Percentiles rank a stretch among this genome's conserved stretches.
Evolutionary conservation across 2,329 filamentous ascomycete species (phyloP).

Genomic region (Helicocarpus griseus): DNA sequence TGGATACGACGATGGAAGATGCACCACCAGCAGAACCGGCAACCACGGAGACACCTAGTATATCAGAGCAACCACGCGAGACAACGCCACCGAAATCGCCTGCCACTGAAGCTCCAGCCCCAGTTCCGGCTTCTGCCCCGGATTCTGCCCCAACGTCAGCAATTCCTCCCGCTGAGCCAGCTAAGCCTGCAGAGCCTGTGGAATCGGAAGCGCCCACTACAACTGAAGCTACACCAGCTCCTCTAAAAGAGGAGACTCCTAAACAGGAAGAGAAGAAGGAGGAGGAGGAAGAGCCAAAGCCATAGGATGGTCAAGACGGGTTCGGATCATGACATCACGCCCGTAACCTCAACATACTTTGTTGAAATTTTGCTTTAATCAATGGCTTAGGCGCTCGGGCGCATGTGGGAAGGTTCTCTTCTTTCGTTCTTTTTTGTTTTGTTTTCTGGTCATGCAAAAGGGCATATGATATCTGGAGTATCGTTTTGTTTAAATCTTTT

Average conservation of each 20-base stretch:
- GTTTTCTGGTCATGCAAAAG: not conserved
- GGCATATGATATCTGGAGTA: not conserved
- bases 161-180: constrained; percentile 7
- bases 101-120: constrained; percentile 7
- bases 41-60: constrained; percentile 14
- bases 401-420: not conserved
- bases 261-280: constrained; percentile 19
- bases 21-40: constrained; percentile 17
- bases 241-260: constrained; percentile 16
- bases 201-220: not conserved
- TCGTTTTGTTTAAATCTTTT: not conserved
- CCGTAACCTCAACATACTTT: not conserved
- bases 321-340: too few relatives aligned
- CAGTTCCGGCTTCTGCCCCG: not conserved
- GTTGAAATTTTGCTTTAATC: not conserved
- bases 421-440: not conserved
- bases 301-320: not conserved
- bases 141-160: not conserved
- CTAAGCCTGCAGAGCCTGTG: constrained; percentile 12
- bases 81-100: constrained; percentile 17
- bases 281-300: constrained; percentile 1
- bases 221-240: constrained; percentile 9
- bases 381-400: constrained; percentile 1
- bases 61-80: constrained; percentile 8
- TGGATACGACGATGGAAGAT: constrained; percentile 32